phyloP scores from a whole-genome alignment of 1,139 yeast species.

The Saccharomyces hybrid region DNA sequence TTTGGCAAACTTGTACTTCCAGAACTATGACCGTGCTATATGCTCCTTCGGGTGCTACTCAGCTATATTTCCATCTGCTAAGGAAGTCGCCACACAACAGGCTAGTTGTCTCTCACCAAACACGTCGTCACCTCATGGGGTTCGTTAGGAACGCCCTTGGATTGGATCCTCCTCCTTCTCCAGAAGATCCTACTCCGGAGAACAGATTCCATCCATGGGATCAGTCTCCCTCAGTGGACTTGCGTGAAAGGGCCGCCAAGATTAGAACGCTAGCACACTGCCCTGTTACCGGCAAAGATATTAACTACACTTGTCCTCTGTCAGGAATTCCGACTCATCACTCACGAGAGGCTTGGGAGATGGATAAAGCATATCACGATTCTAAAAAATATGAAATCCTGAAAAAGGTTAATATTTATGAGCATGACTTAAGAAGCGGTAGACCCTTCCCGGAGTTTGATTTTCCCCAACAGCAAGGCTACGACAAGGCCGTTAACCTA shows the following conservation, averaged over 20 bases:
- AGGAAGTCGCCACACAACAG: background rate
- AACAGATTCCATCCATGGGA: conserved; percentile 83
- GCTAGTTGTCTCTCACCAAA: background rate
- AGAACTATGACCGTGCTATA: background rate
- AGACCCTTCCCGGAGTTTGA: conserved; percentile 92
- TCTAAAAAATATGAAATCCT: conserved; percentile 61
- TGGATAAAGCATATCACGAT: conserved; percentile 65
- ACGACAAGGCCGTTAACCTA: conserved; percentile 71
- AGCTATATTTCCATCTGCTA: background rate
- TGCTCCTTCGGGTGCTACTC: background rate
- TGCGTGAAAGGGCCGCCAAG: conserved; percentile 85
- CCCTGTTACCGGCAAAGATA: conserved; percentile 79
- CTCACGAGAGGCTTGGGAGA: conserved; percentile 80
- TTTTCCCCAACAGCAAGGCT: conserved; percentile 75
- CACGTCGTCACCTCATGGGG: conserved; percentile 35
- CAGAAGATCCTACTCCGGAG: conserved; percentile 56
- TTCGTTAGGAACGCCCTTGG: conserved; percentile 53
- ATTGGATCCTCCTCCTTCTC: conserved; percentile 54
- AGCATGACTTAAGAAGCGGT: conserved; percentile 91
- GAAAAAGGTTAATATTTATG: conserved; percentile 83
- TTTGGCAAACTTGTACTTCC: background rate
- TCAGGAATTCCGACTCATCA: conserved; percentile 97
- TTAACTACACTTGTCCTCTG: conserved; percentile 80
- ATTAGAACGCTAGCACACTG: conserved; percentile 84
- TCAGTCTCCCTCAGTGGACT: conserved; percentile 79